These are phyloP conservation scores for Basipetospora chlamydospora DNA, from an alignment of 2,329 filamentous ascomycete genomes.

Conservation along the genomic window DNA sequence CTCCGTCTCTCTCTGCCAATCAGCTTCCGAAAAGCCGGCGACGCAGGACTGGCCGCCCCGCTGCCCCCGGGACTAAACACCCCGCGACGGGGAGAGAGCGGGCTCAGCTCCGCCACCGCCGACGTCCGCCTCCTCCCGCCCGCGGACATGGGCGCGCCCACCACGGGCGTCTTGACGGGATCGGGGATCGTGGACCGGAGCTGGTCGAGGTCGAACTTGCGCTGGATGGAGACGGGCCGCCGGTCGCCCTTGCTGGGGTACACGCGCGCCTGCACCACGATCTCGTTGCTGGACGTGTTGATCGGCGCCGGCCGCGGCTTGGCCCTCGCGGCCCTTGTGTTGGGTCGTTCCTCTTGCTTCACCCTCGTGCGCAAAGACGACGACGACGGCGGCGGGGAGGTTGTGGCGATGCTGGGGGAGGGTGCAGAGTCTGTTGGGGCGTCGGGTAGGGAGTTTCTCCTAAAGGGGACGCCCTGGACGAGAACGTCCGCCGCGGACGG, in stretches of 20 bases:
- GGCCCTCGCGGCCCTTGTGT: constrained; percentile 1
- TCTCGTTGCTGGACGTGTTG: constrained; percentile 5
- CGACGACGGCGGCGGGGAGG: too few species aligned
- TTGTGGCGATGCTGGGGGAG: not conserved
- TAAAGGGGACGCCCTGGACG: constrained; percentile 14
- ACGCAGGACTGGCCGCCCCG: too few species aligned
- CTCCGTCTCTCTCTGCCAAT: constrained; percentile 9
- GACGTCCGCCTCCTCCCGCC: too few species aligned
- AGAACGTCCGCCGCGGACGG: constrained; percentile 11
- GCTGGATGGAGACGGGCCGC: constrained; percentile 31
- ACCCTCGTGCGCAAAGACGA: too few species aligned
- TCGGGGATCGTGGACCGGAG: constrained; percentile 31
- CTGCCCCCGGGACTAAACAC: too few species aligned
- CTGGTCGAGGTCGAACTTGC: constrained; percentile 33
- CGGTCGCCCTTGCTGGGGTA: constrained; percentile 23
- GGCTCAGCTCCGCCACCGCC: too few species aligned
- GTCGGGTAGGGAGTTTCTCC: constrained; percentile 6
- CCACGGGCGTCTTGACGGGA: constrained; percentile 8
- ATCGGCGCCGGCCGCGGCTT: constrained; percentile 3
- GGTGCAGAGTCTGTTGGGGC: not conserved
- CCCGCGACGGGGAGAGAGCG: too few species aligned
- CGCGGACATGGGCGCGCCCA: too few species aligned
- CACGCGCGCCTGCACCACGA: constrained; percentile 29
- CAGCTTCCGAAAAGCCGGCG: too few species aligned
- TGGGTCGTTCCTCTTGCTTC: not conserved